Evolutionary conservation across 208 protist genomes (phyloP).

Genomic region (Herpetomonas tarakana): DNA sequence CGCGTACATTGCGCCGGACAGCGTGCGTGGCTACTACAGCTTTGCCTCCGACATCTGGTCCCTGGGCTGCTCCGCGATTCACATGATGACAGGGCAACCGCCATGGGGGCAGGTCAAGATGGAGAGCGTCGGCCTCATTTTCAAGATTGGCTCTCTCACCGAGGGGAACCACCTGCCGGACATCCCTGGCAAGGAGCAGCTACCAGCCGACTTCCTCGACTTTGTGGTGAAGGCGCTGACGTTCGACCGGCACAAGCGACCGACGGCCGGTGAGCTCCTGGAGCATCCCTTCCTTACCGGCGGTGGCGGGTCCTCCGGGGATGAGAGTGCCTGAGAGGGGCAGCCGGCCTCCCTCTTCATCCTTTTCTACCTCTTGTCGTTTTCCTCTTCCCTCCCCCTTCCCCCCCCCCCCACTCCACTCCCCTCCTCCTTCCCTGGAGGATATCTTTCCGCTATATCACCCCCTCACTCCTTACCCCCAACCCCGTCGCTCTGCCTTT

Average conservation of each 20-base stretch:
- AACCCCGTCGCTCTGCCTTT: too few relatives aligned
- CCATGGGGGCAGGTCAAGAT: conserved; percentile 1
- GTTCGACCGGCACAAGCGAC: conserved; percentile 7
- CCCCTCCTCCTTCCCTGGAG: too few relatives aligned
- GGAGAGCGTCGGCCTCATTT: conserved; percentile 7
- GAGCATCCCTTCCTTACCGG: neutral
- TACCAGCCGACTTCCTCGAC: neutral
- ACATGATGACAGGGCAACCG: conserved; percentile 3
- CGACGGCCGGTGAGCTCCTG: conserved; percentile 5
- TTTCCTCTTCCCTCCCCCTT: too few relatives aligned
- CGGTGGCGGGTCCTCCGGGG: neutral
- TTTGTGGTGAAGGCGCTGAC: conserved; percentile 6
- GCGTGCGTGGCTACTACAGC: conserved; percentile 3
- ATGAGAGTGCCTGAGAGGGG: neutral
- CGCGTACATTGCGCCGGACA: conserved; percentile 7
- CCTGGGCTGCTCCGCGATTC: conserved; percentile 6
- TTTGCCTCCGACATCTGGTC: conserved; percentile 7
- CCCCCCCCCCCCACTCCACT: too few relatives aligned
- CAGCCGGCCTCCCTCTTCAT: too few relatives aligned
- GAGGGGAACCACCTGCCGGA: conserved; percentile 3
- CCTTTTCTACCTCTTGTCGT: too few relatives aligned
- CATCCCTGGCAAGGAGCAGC: neutral
- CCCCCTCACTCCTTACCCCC: too few relatives aligned
- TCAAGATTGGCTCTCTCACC: conserved; percentile 4
- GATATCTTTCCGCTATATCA: too few relatives aligned